Base-by-base conservation (phyloP, 1,284 basidiomycete genomes). In the Trichosporon asahii region DNA sequence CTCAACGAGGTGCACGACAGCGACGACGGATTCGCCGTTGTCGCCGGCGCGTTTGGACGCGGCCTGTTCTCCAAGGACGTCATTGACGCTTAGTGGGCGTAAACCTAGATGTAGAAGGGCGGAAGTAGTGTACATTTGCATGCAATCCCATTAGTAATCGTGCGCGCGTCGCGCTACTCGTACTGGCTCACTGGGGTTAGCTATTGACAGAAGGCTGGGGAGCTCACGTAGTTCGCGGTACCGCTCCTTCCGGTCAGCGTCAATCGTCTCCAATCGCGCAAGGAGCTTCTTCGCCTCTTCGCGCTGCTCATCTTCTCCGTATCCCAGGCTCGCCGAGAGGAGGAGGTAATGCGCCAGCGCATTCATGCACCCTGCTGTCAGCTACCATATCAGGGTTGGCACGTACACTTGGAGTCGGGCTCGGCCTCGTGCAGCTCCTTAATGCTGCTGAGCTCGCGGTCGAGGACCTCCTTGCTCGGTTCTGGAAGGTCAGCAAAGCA, bases 341-440 rank as follows among this genome's bases (percentile, higher is more conserved):
- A 78, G 67, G 23, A 75, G 90, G 82, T 95, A 95, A 76, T 92
- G 88, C 0, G 93, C 89, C n/a, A 96, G 86, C 0, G 92, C 92
- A 75, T 95, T 93, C 86, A 97, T 90, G 78, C 93, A 95, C 94
- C 94, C 94, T 96, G 76, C 33, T 61, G 68, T 66, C 44, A 69
- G 70, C 65, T 66, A 12, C 15, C 1, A 6, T 7, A 12, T 8
- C 29, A 15, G 1, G 3, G 12, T 23, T 4, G 55, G 53, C 25
- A 80, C 90, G 70, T 79, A 94, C 96, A 98, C 87, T 94, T 97
- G 74, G 93, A 94, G 74, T 96, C 93, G 0, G 95, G 91, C 79
- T 98, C 93, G 70, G 95, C 89, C 63, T 91, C 89, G 46, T 95
- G 85, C n/a, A 99, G 86, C 75, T 97, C 94, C 74, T 91, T 86